A percentile compares a stretch with the other conserved stretches of the same genome.
These are phyloP conservation scores for Pythium sp. DNA, from an alignment of 352 stramenopile species.

Conservation along the genomic window DNA sequence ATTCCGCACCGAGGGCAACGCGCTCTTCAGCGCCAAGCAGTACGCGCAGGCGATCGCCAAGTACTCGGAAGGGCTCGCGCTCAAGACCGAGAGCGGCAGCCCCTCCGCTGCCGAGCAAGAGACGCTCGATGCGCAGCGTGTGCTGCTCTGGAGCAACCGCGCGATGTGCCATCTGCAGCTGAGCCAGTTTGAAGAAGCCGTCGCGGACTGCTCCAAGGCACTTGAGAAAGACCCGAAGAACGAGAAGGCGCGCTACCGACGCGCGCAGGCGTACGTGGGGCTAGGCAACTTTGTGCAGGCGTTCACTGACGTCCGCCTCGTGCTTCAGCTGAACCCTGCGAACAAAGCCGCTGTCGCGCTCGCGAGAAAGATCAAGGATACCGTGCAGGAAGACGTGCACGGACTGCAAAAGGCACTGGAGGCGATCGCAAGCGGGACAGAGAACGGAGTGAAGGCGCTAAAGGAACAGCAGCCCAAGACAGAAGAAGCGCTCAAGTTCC, in stretches of 20 bases:
- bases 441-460: constrained; percentile 20
- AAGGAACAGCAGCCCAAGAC: constrained; percentile 35
- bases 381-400: constrained; percentile 65
- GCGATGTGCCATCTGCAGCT: constrained; percentile 72
- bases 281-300: constrained; percentile 63
- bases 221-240: constrained; percentile 51
- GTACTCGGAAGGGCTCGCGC: constrained; percentile 58
- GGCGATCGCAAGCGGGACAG: constrained; percentile 31
- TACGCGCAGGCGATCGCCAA: constrained; percentile 53
- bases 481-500: constrained; percentile 65
- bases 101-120: constrained; percentile 17
- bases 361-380: constrained; percentile 74
- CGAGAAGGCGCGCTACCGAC: constrained; percentile 76
- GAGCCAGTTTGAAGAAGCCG: constrained; percentile 47
- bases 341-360: constrained; percentile 76
- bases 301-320: constrained; percentile 67
- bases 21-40: constrained; percentile 73
- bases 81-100: constrained; percentile 9
- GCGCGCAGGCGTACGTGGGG: constrained; percentile 68
- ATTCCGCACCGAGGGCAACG: constrained; percentile 67
- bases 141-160: constrained; percentile 77
- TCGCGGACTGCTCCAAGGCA: constrained; percentile 52
- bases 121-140: constrained; percentile 36
- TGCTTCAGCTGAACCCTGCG: constrained; percentile 63
- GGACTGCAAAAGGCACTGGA: constrained; percentile 82